These are phyloP conservation scores for Gossypium mustelinum DNA, from an alignment of 345 rosid genomes.

Conservation along the genomic window DNA sequence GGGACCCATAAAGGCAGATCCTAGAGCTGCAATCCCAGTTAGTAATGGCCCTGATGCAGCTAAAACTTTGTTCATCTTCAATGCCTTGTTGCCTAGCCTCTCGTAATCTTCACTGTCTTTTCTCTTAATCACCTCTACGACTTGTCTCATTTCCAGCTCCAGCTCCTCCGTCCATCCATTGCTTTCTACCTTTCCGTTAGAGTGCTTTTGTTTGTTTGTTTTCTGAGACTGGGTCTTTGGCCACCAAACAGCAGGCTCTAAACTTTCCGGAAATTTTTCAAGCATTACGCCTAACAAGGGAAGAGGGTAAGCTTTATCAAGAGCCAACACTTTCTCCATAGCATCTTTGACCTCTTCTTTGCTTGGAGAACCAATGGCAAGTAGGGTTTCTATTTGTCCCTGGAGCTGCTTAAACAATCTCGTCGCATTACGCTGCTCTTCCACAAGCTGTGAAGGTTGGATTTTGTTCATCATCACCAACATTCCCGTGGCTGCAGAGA, in stretches of 20 bases:
- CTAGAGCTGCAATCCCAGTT: conserved; percentile 39
- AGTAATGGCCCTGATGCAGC: conserved; percentile 44
- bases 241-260: conserved; percentile 54
- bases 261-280: conserved; percentile 40
- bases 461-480: conserved; percentile 40
- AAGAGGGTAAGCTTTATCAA: conserved; percentile 55
- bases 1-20: conserved; percentile 31
- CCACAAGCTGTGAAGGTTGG: conserved; percentile 60
- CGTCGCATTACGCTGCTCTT: conserved; percentile 51
- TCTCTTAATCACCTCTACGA: conserved; percentile 31
- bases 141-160: conserved; percentile 42
- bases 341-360: conserved; percentile 34
- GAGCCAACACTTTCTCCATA: conserved; percentile 41
- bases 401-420: conserved; percentile 47
- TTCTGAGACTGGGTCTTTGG: conserved; percentile 1
- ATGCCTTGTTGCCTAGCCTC: conserved; percentile 29
- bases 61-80: conserved; percentile 34
- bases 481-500: conserved; percentile 36
- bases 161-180: conserved; percentile 41
- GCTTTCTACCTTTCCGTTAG: neutral
- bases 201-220: neutral
- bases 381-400: conserved; percentile 24
- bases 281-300: conserved; percentile 47
- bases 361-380: conserved; percentile 25
- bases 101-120: conserved; percentile 44